Evolutionary conservation across 2,329 filamentous ascomycete species (phyloP).

Genomic region (Fusarium graminum): DNA sequence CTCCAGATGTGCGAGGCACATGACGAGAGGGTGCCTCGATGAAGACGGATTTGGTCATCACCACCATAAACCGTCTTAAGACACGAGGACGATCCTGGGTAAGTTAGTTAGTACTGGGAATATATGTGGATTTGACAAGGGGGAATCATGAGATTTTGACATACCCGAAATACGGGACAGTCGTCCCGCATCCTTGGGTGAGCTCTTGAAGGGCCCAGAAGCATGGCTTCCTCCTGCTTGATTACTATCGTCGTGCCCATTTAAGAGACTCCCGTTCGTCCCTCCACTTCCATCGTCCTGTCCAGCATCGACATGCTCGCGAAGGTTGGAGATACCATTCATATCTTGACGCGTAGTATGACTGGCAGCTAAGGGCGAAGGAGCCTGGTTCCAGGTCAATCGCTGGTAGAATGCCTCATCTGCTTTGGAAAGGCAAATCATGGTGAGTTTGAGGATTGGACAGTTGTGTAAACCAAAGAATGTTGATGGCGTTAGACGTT

Average conservation of each 20-base stretch:
- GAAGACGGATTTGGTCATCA: constrained; percentile 57
- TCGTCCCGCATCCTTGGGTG: constrained; percentile 49
- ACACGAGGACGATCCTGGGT: constrained; percentile 51
- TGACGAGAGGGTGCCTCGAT: constrained; percentile 49
- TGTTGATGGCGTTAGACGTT: constrained; percentile 9
- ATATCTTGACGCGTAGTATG: constrained; percentile 68
- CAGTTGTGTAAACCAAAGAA: background rate
- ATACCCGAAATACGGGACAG: constrained; percentile 49
- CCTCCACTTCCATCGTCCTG: constrained; percentile 52
- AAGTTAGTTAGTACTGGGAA: constrained; percentile 3
- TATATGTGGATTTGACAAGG: constrained; percentile 9
- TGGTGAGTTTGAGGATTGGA: constrained; percentile 14
- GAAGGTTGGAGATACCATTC: constrained; percentile 66
- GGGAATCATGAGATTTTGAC: constrained; percentile 21
- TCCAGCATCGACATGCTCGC: constrained; percentile 57
- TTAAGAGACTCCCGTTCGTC: constrained; percentile 37
- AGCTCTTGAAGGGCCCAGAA: constrained; percentile 32
- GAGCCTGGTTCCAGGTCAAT: constrained; percentile 67
- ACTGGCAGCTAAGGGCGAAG: constrained; percentile 61
- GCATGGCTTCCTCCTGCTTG: constrained; percentile 39
- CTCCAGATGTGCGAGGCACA: constrained; percentile 54
- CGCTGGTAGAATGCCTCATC: constrained; percentile 63
- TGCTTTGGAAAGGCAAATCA: constrained; percentile 69
- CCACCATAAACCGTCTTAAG: constrained; percentile 54
- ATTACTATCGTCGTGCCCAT: constrained; percentile 48